phyloP scores from a whole-genome alignment of 768 basidiomycete species.

The Lyophyllum atratum region DNA sequence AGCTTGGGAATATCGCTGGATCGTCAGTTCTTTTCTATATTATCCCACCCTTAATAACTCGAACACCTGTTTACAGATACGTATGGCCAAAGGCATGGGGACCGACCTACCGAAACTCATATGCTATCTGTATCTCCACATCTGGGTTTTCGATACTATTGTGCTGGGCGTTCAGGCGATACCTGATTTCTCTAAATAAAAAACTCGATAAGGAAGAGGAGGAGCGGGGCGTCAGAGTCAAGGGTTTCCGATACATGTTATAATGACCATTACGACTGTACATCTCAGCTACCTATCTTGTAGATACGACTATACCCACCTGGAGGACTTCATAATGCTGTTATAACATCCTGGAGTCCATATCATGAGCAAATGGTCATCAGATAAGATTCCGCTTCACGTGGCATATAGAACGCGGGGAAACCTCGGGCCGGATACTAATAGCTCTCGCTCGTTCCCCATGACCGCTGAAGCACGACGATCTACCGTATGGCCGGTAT shows the following conservation, averaged over 20 bases:
- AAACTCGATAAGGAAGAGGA: constrained; percentile 39
- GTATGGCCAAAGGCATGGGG: constrained; percentile 73
- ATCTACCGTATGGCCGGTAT: background rate
- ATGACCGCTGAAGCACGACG: background rate
- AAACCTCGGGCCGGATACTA: no score
- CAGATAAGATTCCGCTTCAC: background rate
- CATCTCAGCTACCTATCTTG: background rate
- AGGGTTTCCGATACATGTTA: constrained; percentile 50
- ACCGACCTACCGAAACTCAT: constrained; percentile 69
- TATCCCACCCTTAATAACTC: background rate
- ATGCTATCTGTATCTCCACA: constrained; percentile 69
- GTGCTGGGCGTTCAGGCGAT: constrained; percentile 48
- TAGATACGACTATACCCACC: background rate
- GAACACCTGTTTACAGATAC: constrained; percentile 39
- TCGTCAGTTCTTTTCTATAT: constrained; percentile 51
- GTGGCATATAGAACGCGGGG: constrained; percentile 12
- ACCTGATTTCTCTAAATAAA: constrained; percentile 43
- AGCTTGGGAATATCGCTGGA: constrained; percentile 83
- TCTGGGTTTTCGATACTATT: constrained; percentile 52
- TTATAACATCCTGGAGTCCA: no score
- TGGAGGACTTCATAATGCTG: background rate
- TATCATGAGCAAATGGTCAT: background rate
- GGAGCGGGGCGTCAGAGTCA: constrained; percentile 28
- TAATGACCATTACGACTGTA: constrained; percentile 20
- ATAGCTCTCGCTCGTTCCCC: constrained; percentile 5